phyloP scores from a whole-genome alignment of 257 asterid species.

The Leptodermis oblonga region DNA sequence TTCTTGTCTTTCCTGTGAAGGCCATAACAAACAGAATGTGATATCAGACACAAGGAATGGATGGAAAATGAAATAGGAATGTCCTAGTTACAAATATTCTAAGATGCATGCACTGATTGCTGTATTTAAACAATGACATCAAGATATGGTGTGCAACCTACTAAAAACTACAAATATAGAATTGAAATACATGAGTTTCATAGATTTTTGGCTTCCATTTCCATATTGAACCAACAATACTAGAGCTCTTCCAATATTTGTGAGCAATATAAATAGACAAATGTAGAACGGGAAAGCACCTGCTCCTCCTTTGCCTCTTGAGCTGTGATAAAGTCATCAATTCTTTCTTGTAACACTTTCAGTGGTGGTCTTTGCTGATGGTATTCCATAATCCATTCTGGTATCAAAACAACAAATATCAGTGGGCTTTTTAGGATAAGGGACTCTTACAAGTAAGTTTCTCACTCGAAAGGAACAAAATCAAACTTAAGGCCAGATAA shows the following conservation, averaged over 20 bases:
- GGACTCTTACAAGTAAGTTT: background rate
- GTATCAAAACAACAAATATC: constrained; percentile 16
- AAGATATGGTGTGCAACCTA: background rate
- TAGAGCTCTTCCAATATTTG: background rate
- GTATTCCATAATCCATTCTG: constrained; percentile 80
- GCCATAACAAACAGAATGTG: constrained; percentile 9
- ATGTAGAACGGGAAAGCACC: constrained; percentile 36
- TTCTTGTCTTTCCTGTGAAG: constrained; percentile 64
- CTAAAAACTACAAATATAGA: background rate
- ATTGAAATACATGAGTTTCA: background rate
- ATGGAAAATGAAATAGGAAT: background rate
- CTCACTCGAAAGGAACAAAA: background rate
- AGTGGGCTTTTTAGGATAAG: background rate
- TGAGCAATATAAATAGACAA: background rate
- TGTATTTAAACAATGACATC: background rate
- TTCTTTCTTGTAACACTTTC: constrained; percentile 64
- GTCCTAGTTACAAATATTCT: background rate
- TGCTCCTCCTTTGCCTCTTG: constrained; percentile 70
- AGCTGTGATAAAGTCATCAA: constrained; percentile 76
- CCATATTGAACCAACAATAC: background rate
- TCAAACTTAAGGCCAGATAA: background rate
- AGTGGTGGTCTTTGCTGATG: constrained; percentile 76
- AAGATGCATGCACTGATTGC: background rate
- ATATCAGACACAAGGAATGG: constrained; percentile 12
- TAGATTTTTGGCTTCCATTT: background rate